Base-by-base conservation (phyloP, 2,329 filamentous ascomycete genomes). In the Xylaria sp. region DNA sequence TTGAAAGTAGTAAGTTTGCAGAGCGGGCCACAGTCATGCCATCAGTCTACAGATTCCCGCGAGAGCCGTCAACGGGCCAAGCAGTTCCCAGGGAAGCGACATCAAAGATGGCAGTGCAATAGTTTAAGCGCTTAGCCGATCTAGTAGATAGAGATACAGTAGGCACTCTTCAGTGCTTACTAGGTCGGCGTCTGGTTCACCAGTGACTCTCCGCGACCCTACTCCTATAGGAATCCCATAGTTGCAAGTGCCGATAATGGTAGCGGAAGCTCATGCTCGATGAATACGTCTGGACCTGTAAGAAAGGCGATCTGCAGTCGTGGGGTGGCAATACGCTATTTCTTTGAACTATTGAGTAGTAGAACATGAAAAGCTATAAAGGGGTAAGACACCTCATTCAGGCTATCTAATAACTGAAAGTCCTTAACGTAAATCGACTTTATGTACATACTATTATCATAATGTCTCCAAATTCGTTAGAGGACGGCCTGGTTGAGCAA, bases 11-110 rank as follows among this genome's bases (percentile, higher is more conserved):
- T 43, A 61, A 62, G 66, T 60, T 61, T n/a, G 20, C 36, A 36
- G 62, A 64, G 65, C 61, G 61, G 56, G 61, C 62, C 56, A 68
- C 66, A 12, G 57, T 68, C 66, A 61, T 68, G 49, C 56, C 62
- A 68, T 60, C 33, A 36, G 28, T 13, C 15, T 6, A 39, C 23
- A 49, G 18, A 48, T 39, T 55, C 15, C 66, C 51, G 58, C 46
- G 56, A 62, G 46, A 58, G 33, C 57, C 28, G 51, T 41, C 9
- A 52, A 62, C 31, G 33, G 10, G 8, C 36, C 43, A 25, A 46
- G 1, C 9, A 2, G 56, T 57, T 18, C 39, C 57, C 9, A 23
- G 8, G 4, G 9, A 49, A 39, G 20, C n/a, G 33, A 52, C 20
- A 12, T 33, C 23, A 62, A 52, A 66, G 13, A 10, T 20, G 10